These are phyloP conservation scores for Leishmania martiniquensis DNA, from an alignment of 208 protist genomes.

Conservation along the genomic window DNA sequence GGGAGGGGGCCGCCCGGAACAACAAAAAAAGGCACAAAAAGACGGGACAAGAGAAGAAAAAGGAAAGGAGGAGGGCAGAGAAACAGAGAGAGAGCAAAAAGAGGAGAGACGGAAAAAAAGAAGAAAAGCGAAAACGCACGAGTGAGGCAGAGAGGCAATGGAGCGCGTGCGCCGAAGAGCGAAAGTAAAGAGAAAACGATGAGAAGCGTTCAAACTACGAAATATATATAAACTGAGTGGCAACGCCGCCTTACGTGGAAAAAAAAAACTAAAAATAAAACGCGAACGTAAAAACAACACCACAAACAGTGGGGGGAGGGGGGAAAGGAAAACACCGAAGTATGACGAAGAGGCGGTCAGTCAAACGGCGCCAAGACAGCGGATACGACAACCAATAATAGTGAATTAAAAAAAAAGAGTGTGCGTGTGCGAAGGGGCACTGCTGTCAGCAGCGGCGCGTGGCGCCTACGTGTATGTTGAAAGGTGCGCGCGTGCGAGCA, in stretches of 20 bases:
- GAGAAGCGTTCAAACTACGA: no score
- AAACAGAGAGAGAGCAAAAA: neutral
- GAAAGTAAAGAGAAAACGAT: constrained; percentile 13
- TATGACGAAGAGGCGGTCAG: no score
- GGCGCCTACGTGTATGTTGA: neutral
- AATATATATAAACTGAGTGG: constrained; percentile 5
- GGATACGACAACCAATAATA: no score
- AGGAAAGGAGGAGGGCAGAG: no score
- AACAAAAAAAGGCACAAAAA: no score
- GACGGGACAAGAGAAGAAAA: no score
- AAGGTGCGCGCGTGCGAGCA: neutral
- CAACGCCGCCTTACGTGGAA: no score
- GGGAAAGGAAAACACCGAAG: neutral
- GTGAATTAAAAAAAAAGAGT: neutral
- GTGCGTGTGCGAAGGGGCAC: no score
- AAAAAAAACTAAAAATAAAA: no score
- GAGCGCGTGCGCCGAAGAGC: neutral
- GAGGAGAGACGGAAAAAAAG: no score
- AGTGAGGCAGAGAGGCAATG: constrained; percentile 3
- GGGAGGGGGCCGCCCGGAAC: no score
- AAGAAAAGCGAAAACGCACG: neutral
- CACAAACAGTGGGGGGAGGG: neutral
- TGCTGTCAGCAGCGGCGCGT: neutral
- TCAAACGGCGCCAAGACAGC: no score
- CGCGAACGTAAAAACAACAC: neutral